These are phyloP conservation scores for Myxozyma mucilagina DNA, from an alignment of 805 yeast species.

Conservation along the genomic window DNA sequence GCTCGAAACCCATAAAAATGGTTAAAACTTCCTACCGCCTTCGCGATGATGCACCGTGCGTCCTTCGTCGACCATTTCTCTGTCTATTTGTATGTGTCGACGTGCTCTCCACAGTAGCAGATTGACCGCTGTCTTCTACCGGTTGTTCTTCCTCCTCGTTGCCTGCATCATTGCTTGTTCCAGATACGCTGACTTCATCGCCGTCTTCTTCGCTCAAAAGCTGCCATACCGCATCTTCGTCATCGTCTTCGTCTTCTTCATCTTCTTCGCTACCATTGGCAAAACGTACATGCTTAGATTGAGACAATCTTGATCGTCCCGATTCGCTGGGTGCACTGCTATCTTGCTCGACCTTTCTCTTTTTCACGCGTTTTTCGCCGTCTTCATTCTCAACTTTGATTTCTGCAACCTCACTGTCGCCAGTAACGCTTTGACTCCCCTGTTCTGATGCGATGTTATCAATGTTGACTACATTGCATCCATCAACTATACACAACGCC, in stretches of 20 bases:
- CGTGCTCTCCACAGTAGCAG: no score
- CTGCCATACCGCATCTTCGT: slow-evolving; percentile 19
- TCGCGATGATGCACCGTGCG: no score
- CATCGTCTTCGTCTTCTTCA: slow-evolving; percentile 18
- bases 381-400: background rate
- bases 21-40: no score
- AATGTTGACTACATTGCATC: background rate
- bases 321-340: background rate
- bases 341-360: background rate
- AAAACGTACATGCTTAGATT: slow-evolving; percentile 13
- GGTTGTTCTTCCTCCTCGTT: background rate
- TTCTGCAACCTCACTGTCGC: background rate
- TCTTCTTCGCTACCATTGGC: slow-evolving; percentile 4
- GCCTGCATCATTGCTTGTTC: background rate
- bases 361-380: background rate
- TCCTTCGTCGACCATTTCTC: no score
- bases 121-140: background rate
- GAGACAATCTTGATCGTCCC: background rate
- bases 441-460: background rate
- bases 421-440: slow-evolving; percentile 7
- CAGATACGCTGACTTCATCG: no score
- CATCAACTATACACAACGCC: slow-evolving; percentile 53
- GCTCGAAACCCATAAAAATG: no score
- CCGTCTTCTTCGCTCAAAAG: slow-evolving; percentile 12
- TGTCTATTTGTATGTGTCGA: no score